These are phyloP conservation scores for Fusarium solani-melongenae DNA, from an alignment of 2,329 filamentous ascomycete species.

Conservation along the genomic window DNA sequence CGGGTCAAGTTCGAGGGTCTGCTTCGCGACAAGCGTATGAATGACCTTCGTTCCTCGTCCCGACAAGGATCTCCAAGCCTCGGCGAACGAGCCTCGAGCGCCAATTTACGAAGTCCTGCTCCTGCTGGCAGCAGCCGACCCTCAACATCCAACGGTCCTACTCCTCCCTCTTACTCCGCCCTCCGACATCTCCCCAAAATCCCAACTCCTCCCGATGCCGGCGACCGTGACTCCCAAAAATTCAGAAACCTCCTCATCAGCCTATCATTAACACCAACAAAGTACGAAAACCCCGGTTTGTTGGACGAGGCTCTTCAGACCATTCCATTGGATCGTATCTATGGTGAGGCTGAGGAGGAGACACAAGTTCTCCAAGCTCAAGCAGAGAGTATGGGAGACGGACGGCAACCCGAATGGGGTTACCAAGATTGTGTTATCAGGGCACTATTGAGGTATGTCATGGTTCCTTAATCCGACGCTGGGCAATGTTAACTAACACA, in stretches of 20 bases:
- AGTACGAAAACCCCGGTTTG: slow-evolving; percentile 95
- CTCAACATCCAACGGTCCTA: slow-evolving; percentile 58
- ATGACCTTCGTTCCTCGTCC: slow-evolving; percentile 69
- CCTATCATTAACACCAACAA: slow-evolving; percentile 86
- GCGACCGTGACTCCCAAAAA: slow-evolving; percentile 75
- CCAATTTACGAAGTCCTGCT: slow-evolving; percentile 57
- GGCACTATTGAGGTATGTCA: slow-evolving; percentile 80
- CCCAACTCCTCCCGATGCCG: slow-evolving; percentile 76
- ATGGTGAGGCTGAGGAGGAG: slow-evolving; percentile 94
- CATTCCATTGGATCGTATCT: slow-evolving; percentile 90
- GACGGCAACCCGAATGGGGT: slow-evolving; percentile 87
- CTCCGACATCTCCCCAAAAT: slow-evolving; percentile 64
- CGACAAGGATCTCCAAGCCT: slow-evolving; percentile 70
- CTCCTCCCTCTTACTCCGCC: slow-evolving; percentile 61
- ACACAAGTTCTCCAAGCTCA: slow-evolving; percentile 87
- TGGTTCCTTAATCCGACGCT: not conserved
- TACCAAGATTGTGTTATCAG: slow-evolving; percentile 97
- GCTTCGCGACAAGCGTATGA: slow-evolving; percentile 87
- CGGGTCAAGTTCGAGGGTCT: slow-evolving; percentile 87
- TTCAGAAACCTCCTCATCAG: slow-evolving; percentile 87
- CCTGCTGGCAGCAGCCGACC: slow-evolving; percentile 56
- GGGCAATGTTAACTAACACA: slow-evolving; percentile 27
- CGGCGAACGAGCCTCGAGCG: slow-evolving; percentile 62
- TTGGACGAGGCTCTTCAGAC: slow-evolving; percentile 90
- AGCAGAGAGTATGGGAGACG: slow-evolving; percentile 86